These are phyloP conservation scores for Dalbergia cochinchinensis DNA, from an alignment of 306 rosid genomes.

Conservation along the genomic window DNA sequence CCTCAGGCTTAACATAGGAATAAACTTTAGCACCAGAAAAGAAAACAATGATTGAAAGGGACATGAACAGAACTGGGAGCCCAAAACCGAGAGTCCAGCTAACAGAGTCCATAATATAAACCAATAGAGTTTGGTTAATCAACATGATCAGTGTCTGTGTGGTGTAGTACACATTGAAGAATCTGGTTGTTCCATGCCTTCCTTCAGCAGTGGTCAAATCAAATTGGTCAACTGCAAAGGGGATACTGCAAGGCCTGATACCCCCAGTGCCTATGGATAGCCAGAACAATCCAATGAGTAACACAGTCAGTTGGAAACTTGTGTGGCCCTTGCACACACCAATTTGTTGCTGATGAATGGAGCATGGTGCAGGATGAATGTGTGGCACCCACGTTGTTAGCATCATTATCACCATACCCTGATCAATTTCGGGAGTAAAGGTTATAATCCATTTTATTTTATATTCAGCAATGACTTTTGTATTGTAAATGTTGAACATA, in stretches of 20 bases:
- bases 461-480: neutral
- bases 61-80: conserved; percentile 56
- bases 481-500: too few relatives aligned
- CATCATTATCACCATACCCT: conserved; percentile 66
- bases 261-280: conserved; percentile 65
- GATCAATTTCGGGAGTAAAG: neutral
- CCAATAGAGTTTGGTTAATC: conserved; percentile 49
- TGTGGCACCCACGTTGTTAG: conserved; percentile 57
- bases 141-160: conserved; percentile 42
- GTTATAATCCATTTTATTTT: neutral
- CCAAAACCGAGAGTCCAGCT: conserved; percentile 71
- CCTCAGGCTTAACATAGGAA: conserved; percentile 51
- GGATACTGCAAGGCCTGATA: conserved; percentile 65
- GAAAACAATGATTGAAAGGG: conserved; percentile 52
- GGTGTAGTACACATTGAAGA: conserved; percentile 58
- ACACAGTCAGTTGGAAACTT: conserved; percentile 38
- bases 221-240: conserved; percentile 68
- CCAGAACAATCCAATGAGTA: conserved; percentile 45
- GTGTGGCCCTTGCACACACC: conserved; percentile 48
- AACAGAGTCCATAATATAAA: conserved; percentile 59
- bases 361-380: conserved; percentile 63
- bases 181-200: conserved; percentile 53
- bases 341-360: neutral
- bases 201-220: conserved; percentile 59
- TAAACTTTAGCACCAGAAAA: conserved; percentile 53